A percentile compares a stretch with the other conserved stretches of the same genome.
phyloP scores from a whole-genome alignment of 2,329 filamentous ascomycete species.

The Stagonosporopsis cucurbitacearum region DNA sequence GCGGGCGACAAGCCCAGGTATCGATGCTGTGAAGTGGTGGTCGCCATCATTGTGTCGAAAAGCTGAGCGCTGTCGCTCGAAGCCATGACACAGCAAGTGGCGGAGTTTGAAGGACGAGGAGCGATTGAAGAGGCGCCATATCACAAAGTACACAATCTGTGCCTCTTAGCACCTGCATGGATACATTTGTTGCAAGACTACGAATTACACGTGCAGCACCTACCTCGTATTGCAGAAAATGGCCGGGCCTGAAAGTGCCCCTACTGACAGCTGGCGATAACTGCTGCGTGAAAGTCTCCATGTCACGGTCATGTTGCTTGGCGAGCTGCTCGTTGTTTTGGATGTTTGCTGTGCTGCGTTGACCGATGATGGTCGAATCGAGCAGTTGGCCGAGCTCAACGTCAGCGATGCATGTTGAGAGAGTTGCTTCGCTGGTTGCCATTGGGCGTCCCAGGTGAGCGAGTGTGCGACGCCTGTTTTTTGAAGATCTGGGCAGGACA shows the following conservation, averaged over 20 bases:
- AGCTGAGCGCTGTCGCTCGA: conserved; percentile 58
- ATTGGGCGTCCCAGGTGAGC: conserved; percentile 41
- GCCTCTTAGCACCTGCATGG: conserved; percentile 21
- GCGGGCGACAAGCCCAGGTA: conserved; percentile 70
- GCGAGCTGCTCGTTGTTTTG: conserved; percentile 57
- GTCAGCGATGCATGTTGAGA: conserved; percentile 50
- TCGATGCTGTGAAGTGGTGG: conserved; percentile 52
- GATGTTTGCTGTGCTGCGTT: conserved; percentile 47
- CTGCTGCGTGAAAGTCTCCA: conserved; percentile 56
- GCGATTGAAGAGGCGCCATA: conserved; percentile 77
- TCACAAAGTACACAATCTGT: conserved; percentile 59
- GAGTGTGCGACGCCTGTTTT: conserved; percentile 56
- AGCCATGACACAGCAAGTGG: conserved; percentile 86
- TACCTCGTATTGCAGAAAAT: conserved; percentile 54
- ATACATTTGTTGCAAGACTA: neutral
- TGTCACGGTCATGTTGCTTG: conserved; percentile 45
- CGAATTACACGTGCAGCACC: conserved; percentile 21
- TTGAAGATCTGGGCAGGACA: conserved; percentile 71
- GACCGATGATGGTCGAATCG: conserved; percentile 72
- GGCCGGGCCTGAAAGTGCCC: conserved; percentile 40
- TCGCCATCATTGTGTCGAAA: conserved; percentile 37
- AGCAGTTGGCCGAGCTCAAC: conserved; percentile 63
- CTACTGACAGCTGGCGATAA: conserved; percentile 42
- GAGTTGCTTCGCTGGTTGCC: conserved; percentile 13
- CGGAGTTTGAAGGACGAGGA: conserved; percentile 62